Evolutionary conservation across 345 rosid genomes (phyloP).

Genomic region (Capsella bursapastoris): DNA sequence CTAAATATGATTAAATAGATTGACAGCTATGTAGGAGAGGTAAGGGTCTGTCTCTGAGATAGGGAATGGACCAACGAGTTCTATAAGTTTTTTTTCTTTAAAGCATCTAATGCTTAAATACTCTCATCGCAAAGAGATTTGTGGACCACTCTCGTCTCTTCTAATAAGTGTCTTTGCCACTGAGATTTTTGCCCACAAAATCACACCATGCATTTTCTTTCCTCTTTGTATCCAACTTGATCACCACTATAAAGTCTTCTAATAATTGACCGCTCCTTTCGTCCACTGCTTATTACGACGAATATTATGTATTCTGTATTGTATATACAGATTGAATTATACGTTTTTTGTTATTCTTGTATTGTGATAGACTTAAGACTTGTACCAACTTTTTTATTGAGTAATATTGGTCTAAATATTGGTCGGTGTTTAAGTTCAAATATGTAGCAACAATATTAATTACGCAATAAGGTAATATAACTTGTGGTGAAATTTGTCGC

Average conservation of each 20-base stretch:
- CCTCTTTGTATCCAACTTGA: slow-evolving; percentile 40
- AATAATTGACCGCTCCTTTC: slow-evolving; percentile 25
- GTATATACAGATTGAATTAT: neutral
- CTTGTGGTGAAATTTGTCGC: neutral
- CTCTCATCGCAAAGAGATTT: slow-evolving; percentile 38
- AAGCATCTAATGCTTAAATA: slow-evolving; percentile 48
- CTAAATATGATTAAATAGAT: slow-evolving; percentile 12
- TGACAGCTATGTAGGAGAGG: slow-evolving; percentile 36
- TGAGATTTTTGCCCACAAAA: slow-evolving; percentile 44
- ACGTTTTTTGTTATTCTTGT: neutral
- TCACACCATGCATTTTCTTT: slow-evolving; percentile 31
- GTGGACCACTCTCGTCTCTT: slow-evolving; percentile 40
- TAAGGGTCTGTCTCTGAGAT: slow-evolving; percentile 40
- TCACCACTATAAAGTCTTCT: slow-evolving; percentile 37
- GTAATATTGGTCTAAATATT: neutral
- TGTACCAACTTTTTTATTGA: neutral
- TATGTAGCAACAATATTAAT: neutral
- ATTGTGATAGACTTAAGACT: neutral
- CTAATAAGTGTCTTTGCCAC: slow-evolving; percentile 38
- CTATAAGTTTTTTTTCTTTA: slow-evolving; percentile 46
- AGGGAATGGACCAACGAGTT: slow-evolving; percentile 47
- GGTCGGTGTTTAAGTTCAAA: neutral
- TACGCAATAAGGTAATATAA: neutral
- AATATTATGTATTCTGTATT: neutral
- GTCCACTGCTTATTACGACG: slow-evolving; percentile 28